phyloP scores from a whole-genome alignment of 306 rosid species.

The Comarum palustre region DNA sequence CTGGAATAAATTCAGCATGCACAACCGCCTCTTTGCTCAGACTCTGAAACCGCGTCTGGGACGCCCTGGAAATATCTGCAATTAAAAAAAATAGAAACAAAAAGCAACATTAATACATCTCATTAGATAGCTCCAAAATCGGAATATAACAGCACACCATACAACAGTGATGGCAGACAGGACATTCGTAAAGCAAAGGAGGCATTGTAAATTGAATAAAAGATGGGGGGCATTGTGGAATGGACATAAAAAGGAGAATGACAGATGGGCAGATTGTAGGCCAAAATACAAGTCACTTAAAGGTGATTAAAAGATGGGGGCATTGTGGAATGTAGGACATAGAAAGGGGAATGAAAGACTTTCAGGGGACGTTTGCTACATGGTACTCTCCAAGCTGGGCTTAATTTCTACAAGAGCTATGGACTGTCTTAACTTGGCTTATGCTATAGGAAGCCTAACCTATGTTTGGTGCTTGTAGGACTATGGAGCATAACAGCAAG shows the following conservation, averaged over 20 bases:
- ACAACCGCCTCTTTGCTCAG: conserved; percentile 80
- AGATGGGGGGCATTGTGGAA: not conserved
- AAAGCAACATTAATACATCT: not conserved
- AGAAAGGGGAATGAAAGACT: too few relatives aligned
- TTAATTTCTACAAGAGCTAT: too few relatives aligned
- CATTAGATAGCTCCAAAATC: conserved; percentile 1
- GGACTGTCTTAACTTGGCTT: too few relatives aligned
- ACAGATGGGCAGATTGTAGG: too few relatives aligned
- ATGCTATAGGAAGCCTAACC: too few relatives aligned
- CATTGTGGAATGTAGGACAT: too few relatives aligned
- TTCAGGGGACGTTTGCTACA: not conserved
- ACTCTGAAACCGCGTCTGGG: conserved; percentile 72
- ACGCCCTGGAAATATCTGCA: conserved; percentile 91
- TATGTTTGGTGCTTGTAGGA: too few relatives aligned
- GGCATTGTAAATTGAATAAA: not conserved
- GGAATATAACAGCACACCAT: not conserved
- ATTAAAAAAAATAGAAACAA: conserved; percentile 10
- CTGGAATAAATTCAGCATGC: conserved; percentile 62
- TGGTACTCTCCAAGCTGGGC: too few relatives aligned
- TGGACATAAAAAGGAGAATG: not conserved
- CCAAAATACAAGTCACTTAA: not conserved
- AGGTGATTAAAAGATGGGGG: too few relatives aligned
- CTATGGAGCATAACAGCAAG: too few relatives aligned
- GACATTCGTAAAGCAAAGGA: too few relatives aligned
- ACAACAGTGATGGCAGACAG: not conserved